These are phyloP conservation scores for Mycena galericulata DNA, from an alignment of 768 basidiomycete species.

Conservation along the genomic window DNA sequence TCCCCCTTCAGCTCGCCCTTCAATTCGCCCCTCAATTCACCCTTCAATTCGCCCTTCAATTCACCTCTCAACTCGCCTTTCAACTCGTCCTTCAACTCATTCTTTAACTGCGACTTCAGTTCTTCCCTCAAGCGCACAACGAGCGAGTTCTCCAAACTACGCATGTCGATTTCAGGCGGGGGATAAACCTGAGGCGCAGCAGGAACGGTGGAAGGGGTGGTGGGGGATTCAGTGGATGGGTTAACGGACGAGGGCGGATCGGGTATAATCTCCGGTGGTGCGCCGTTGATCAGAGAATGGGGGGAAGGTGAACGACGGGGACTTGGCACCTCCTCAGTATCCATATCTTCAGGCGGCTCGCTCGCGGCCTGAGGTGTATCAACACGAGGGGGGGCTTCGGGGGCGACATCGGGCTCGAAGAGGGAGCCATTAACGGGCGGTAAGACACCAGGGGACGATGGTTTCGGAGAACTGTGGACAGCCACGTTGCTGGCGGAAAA, in stretches of 20 bases:
- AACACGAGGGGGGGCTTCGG: neutral
- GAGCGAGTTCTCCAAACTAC: conserved; percentile 23
- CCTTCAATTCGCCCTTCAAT: conserved; percentile 13
- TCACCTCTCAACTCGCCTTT: conserved; percentile 21
- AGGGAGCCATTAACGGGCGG: neutral
- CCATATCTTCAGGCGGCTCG: conserved; percentile 10
- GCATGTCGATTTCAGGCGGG: conserved; percentile 26
- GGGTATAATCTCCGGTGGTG: neutral
- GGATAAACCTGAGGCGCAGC: neutral
- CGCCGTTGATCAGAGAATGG: neutral
- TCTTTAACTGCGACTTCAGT: conserved; percentile 20
- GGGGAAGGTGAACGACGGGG: conserved; percentile 4
- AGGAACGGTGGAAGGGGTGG: conserved; percentile 1
- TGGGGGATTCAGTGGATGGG: neutral
- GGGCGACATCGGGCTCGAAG: neutral
- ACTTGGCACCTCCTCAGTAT: conserved; percentile 12
- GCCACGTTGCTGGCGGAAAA: neutral
- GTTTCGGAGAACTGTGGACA: neutral
- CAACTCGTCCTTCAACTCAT: conserved; percentile 7
- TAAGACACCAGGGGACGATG: neutral
- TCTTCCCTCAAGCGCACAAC: conserved; percentile 22
- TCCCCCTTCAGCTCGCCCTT: conserved; percentile 17
- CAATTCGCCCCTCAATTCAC: conserved; percentile 19
- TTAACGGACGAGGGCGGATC: neutral
- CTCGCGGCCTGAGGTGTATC: neutral